phyloP scores from a whole-genome alignment of 2,329 filamentous ascomycete species.

The Cordyceps tenuipes region DNA sequence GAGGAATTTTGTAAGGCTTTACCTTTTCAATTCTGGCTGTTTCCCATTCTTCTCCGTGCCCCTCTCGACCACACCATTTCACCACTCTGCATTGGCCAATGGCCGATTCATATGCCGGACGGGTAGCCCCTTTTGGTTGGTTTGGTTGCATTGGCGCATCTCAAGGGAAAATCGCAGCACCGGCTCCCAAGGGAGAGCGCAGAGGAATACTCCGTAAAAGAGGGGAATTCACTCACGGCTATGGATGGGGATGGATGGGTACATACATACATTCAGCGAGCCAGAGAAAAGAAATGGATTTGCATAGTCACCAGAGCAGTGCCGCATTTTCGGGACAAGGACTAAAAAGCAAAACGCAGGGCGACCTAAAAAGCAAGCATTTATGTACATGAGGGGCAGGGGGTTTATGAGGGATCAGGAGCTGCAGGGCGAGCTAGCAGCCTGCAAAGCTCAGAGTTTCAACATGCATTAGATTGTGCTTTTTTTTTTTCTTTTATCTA shows the following conservation, averaged over 20 bases:
- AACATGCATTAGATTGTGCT: background rate
- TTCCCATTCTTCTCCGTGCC: background rate
- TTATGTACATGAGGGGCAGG: background rate
- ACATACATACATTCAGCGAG: background rate
- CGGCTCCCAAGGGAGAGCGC: background rate
- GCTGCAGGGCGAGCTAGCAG: constrained; percentile 1
- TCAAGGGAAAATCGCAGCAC: background rate
- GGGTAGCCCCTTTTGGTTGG: background rate
- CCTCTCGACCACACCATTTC: background rate
- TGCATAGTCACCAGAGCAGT: background rate
- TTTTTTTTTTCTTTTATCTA: background rate
- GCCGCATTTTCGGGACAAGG: constrained; percentile 1
- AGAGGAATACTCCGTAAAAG: background rate
- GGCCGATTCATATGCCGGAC: background rate
- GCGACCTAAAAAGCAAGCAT: constrained; percentile 6
- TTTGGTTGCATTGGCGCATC: background rate
- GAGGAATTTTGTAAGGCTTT: background rate
- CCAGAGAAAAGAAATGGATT: background rate
- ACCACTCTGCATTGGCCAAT: background rate
- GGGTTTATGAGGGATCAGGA: background rate
- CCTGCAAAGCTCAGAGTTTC: background rate
- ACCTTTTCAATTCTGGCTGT: background rate
- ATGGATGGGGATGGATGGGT: too few species aligned
- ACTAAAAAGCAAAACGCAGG: background rate
- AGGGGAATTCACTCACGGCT: background rate